These are phyloP conservation scores for Rhodotorula diobovata DNA, from an alignment of 768 basidiomycete genomes.

Conservation along the genomic window DNA sequence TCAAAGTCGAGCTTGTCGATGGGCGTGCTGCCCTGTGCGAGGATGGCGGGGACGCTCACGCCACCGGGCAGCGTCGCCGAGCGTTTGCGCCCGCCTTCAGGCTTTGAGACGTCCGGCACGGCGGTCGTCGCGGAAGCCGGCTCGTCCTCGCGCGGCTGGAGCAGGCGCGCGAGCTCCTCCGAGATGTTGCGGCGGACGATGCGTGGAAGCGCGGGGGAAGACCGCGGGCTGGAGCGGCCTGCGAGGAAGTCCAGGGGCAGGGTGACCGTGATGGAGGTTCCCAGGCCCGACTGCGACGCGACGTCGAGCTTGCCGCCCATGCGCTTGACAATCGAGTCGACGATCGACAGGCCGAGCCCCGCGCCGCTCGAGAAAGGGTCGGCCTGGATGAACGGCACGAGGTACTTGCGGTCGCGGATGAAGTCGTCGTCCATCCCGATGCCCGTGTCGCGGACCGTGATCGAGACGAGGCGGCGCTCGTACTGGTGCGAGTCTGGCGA, in stretches of 20 bases:
- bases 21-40: background rate
- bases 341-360: constrained; percentile 25
- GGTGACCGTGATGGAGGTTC: constrained; percentile 12
- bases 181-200: constrained; percentile 22
- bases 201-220: background rate
- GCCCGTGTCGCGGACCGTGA: constrained; percentile 22
- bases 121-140: background rate
- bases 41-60: background rate
- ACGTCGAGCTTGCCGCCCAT: constrained; percentile 28
- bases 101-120: too few species aligned
- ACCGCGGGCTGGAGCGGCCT: background rate
- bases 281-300: constrained; percentile 4
- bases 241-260: constrained; percentile 22
- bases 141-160: background rate
- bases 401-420: constrained; percentile 2
- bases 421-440: constrained; percentile 23
- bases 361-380: constrained; percentile 22
- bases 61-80: background rate
- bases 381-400: constrained; percentile 22
- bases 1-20: background rate
- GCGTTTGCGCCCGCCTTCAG: background rate
- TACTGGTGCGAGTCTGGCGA: too few species aligned
- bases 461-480: constrained; percentile 5
- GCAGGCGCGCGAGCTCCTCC: constrained; percentile 15
- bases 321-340: constrained; percentile 20